A percentile compares a stretch with the other conserved stretches of the same genome.
Evolutionary conservation across 2,329 filamentous ascomycete genomes (phyloP).

Genomic region (Bipolaris oryzae): DNA sequence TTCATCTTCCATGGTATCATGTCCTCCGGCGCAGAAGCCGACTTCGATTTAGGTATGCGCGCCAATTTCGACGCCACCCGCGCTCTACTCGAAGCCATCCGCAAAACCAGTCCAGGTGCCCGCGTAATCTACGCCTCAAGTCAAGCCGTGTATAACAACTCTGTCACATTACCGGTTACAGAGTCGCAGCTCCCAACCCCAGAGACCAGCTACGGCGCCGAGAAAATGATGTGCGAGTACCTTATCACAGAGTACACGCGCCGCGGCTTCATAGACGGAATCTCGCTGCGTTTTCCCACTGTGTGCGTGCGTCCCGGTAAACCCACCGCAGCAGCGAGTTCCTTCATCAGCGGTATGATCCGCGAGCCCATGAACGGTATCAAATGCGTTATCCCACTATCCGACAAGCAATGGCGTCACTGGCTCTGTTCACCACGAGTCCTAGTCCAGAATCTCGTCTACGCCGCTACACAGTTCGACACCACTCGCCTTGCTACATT

Average conservation of each 20-base stretch:
- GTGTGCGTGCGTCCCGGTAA: slow-evolving; percentile 63
- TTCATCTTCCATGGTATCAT: slow-evolving; percentile 70
- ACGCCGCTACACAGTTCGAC: slow-evolving; percentile 51
- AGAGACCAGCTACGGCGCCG: slow-evolving; percentile 64
- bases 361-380: slow-evolving; percentile 63
- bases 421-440: slow-evolving; percentile 62
- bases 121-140: slow-evolving; percentile 64
- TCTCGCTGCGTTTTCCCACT: slow-evolving; percentile 63
- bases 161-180: slow-evolving; percentile 46
- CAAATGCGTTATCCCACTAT: slow-evolving; percentile 56
- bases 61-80: slow-evolving; percentile 65
- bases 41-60: slow-evolving; percentile 61
- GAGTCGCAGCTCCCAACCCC: slow-evolving; percentile 58
- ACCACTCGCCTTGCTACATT: slow-evolving; percentile 52
- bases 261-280: slow-evolving; percentile 61
- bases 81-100: slow-evolving; percentile 58
- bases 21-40: slow-evolving; percentile 65
- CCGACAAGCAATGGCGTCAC: slow-evolving; percentile 53
- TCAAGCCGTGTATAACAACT: slow-evolving; percentile 65
- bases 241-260: slow-evolving; percentile 66
- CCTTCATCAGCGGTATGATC: slow-evolving; percentile 66
- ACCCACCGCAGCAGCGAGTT: slow-evolving; percentile 63
- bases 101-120: slow-evolving; percentile 56
- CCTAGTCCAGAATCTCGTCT: slow-evolving; percentile 58
- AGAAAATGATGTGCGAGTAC: slow-evolving; percentile 65